Evolutionary conservation across 495 filamentous ascomycete species (phyloP).

Genomic region (Penicillium canariense): DNA sequence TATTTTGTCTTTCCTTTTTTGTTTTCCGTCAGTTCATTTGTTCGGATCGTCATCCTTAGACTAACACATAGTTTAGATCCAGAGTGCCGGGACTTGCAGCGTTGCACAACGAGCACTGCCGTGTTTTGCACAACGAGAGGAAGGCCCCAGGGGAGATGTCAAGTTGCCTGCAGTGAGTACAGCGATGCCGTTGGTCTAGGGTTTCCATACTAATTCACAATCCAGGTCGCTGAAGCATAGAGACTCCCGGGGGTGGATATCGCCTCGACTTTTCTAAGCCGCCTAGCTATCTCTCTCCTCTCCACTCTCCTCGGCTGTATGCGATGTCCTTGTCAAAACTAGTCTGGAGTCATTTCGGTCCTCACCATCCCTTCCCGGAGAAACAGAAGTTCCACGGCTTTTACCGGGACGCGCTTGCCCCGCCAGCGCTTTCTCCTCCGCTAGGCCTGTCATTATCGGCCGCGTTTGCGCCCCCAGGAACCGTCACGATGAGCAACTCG

Average conservation of each 20-base stretch:
- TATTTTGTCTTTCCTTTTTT: background rate
- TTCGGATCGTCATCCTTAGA: constrained; percentile 17
- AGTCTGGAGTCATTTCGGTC: constrained; percentile 37
- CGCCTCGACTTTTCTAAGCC: constrained; percentile 1
- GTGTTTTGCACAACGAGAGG: constrained; percentile 4
- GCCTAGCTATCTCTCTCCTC: background rate
- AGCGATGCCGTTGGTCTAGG: background rate
- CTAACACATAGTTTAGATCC: constrained; percentile 10
- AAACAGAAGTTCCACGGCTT: constrained; percentile 29
- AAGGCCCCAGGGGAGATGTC: constrained; percentile 10
- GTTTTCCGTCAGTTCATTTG: background rate
- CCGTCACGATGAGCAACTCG: constrained; percentile 17
- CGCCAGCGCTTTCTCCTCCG: constrained; percentile 22
- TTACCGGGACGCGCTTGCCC: constrained; percentile 22
- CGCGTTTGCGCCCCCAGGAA: constrained; percentile 13
- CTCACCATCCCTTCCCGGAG: constrained; percentile 35
- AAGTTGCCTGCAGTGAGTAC: constrained; percentile 2
- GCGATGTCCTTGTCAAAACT: constrained; percentile 47
- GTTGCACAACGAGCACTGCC: constrained; percentile 14
- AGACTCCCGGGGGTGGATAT: constrained; percentile 10
- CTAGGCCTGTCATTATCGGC: constrained; percentile 28
- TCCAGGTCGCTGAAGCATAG: constrained; percentile 8
- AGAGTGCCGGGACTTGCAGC: constrained; percentile 13
- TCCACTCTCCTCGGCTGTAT: constrained; percentile 19
- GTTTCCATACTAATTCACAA: background rate